phyloP scores from a whole-genome alignment of 179 eudicot genomes.

The Beta lomatogona region DNA sequence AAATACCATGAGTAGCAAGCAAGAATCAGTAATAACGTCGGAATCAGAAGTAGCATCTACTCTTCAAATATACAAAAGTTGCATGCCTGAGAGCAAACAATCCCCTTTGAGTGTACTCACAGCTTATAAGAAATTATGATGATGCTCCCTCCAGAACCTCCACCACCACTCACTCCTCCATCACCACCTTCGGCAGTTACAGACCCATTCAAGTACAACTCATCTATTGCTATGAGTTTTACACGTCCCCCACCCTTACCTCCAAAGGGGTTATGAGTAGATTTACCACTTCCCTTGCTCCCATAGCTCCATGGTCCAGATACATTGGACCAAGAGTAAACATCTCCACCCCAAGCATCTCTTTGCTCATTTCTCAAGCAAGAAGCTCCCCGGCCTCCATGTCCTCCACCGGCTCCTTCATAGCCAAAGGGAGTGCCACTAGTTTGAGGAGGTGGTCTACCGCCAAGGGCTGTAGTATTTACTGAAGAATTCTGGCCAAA shows the following conservation, averaged over 20 bases:
- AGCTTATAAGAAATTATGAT: slow-evolving; percentile 59
- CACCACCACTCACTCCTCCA: slow-evolving; percentile 77
- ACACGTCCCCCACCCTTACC: slow-evolving; percentile 86
- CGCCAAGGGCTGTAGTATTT: slow-evolving; percentile 70
- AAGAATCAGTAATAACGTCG: neutral
- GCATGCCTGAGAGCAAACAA: slow-evolving; percentile 1
- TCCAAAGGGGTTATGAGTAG: slow-evolving; percentile 50
- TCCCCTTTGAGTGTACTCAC: slow-evolving; percentile 49
- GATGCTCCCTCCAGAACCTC: slow-evolving; percentile 96
- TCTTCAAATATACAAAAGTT: neutral
- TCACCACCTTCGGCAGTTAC: slow-evolving; percentile 77
- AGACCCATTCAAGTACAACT: slow-evolving; percentile 66
- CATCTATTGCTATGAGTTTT: slow-evolving; percentile 47
- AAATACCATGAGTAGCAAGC: neutral
- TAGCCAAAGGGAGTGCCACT: slow-evolving; percentile 83
- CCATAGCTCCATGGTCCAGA: slow-evolving; percentile 77
- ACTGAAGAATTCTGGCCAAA: slow-evolving; percentile 55
- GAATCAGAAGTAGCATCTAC: neutral
- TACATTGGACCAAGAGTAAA: slow-evolving; percentile 77
- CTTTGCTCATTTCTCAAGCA: slow-evolving; percentile 51
- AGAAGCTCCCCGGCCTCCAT: slow-evolving; percentile 92
- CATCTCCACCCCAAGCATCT: slow-evolving; percentile 85
- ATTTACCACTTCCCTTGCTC: slow-evolving; percentile 76
- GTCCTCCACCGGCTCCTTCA: slow-evolving; percentile 92
- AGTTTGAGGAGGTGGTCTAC: slow-evolving; percentile 76